These are phyloP conservation scores for Xanthoceras sorbifolium DNA, from an alignment of 345 rosid species.

Conservation along the genomic window DNA sequence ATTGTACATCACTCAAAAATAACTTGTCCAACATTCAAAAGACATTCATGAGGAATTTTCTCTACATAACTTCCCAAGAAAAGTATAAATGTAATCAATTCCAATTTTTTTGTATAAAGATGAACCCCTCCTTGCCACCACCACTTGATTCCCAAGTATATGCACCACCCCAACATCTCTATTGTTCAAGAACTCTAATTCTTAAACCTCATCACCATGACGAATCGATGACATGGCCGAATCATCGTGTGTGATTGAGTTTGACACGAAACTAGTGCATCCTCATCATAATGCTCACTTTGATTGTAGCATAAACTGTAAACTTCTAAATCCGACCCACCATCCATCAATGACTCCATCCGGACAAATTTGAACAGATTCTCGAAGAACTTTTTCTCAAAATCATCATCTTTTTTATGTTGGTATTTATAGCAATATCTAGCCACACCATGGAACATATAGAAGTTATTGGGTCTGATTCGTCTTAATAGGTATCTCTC, in stretches of 20 bases:
- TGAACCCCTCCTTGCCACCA: conserved; percentile 29
- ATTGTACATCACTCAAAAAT: conserved; percentile 19
- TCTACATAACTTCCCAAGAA: conserved; percentile 35
- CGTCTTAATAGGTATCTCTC: conserved; percentile 33
- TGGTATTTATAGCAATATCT: conserved; percentile 43
- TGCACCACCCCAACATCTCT: conserved; percentile 36
- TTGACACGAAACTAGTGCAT: not conserved
- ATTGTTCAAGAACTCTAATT: conserved; percentile 28
- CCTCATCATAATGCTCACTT: not conserved
- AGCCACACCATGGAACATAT: conserved; percentile 39
- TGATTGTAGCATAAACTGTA: conserved; percentile 21
- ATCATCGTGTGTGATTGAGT: not conserved
- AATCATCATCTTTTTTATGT: conserved; percentile 38
- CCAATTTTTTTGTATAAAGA: conserved; percentile 25
- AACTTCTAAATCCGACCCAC: conserved; percentile 27
- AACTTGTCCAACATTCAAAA: conserved; percentile 36
- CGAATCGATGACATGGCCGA: not conserved
- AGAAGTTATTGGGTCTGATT: conserved; percentile 35
- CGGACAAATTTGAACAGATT: conserved; percentile 32
- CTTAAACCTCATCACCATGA: conserved; percentile 14
- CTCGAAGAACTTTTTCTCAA: conserved; percentile 31
- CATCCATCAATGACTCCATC: conserved; percentile 37
- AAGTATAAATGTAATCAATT: conserved; percentile 28
- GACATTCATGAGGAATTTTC: conserved; percentile 32
- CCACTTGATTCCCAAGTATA: conserved; percentile 28